Evolutionary conservation across 2,329 filamentous ascomycete species (phyloP).

Genomic region (Colletotrichum agaves): DNA sequence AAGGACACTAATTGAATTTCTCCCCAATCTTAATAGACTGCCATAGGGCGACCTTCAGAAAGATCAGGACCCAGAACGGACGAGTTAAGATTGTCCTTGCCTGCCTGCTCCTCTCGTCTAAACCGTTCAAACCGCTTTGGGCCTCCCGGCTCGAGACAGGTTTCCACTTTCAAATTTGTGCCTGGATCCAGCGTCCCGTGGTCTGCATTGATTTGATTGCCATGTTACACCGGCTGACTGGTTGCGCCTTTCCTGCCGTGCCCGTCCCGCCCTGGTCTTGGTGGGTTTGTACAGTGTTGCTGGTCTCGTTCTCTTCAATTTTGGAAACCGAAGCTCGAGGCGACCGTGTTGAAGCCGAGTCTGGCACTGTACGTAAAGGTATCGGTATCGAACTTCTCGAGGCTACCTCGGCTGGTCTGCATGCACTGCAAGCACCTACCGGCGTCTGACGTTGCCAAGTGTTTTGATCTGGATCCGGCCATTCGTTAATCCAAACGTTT

Average conservation of each 20-base stretch:
- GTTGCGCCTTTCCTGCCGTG: conserved; percentile 18
- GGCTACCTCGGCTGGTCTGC: background rate
- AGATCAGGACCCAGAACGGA: conserved; percentile 1
- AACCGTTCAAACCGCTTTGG: conserved; percentile 17
- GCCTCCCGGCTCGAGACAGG: background rate
- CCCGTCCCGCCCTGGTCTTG: background rate
- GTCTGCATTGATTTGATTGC: conserved; percentile 17
- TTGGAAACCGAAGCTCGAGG: background rate
- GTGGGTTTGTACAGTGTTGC: background rate
- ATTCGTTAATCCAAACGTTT: background rate
- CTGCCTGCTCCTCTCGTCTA: conserved; percentile 6
- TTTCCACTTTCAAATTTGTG: conserved; percentile 21
- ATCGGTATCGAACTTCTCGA: background rate
- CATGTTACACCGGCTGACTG: conserved; percentile 33
- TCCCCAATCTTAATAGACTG: background rate
- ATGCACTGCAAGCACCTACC: conserved; percentile 17
- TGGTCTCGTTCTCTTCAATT: background rate
- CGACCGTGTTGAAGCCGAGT: background rate
- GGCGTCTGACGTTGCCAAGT: conserved; percentile 24
- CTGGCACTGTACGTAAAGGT: background rate
- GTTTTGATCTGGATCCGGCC: background rate
- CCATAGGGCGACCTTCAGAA: conserved; percentile 2
- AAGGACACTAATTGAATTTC: conserved; percentile 17
- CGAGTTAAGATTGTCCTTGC: conserved; percentile 13
- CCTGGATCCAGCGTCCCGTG: conserved; percentile 28